Base-by-base conservation (phyloP, 257 asterid species). In the Jaltomata sinuosa region DNA sequence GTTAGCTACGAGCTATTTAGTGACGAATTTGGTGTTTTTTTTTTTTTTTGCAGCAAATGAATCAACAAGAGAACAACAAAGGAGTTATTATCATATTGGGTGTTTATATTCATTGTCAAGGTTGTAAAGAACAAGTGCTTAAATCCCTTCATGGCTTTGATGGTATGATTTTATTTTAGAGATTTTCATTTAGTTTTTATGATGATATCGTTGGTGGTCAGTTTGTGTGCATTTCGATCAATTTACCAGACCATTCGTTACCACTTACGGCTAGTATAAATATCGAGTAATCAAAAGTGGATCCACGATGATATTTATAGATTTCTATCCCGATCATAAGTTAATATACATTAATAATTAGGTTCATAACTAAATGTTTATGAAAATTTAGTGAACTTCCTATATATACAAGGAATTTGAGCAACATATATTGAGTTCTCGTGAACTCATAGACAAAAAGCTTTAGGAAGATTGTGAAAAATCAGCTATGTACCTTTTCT, bases 61-160 rank as follows among this genome's bases (percentile, higher is more conserved):
- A 62, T 27, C 14, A 31, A 16, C 45, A 32, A 16, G 74, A 32
- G 15, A 65, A 65, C 2, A 65, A 65, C 47, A 31, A 74, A 53
- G 67, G 83, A 1, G 80, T 83, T 52, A 21, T 45, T 1, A 91
- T 92, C 25, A 53, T 92, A 22, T 82, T 92, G 88, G 91, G 92
- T 14, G 91, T 89, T 88, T 83, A 86, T 83, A 90, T 92, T 67
- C 93, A 90, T n/a, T 91, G 96, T 77, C 88, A 89, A 68, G 96
- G 93, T 14, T 92, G 94, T 79, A 90, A 59, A 68, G 79, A 88
- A 67, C 84, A 87, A 72, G 90, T 91, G 15, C 53, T 61, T 45
- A 86, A 84, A 74, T 50, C 76, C 38, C 90, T 92, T 19, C 82
- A 89, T 25, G 92, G 89, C 31, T 91, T 85, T 76, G 86, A 90